Percentiles rank a stretch among this genome's conserved stretches.
Evolutionary conservation across 2,329 filamentous ascomycete species (phyloP).

Genomic region (Pseudofabraea citricarpa): DNA sequence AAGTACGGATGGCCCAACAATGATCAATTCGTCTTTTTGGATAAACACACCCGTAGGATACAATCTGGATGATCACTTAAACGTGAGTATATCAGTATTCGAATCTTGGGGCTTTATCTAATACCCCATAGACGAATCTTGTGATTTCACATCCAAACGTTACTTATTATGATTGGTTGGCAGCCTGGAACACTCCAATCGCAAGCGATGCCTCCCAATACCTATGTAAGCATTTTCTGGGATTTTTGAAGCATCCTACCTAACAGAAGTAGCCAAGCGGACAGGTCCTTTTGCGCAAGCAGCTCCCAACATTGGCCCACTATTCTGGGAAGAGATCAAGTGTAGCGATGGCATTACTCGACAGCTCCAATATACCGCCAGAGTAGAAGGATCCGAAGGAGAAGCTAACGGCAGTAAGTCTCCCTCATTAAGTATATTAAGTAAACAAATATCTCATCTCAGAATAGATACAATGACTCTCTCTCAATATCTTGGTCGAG

Average conservation of each 20-base stretch:
- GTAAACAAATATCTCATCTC: not conserved
- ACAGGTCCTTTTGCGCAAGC: slow-evolving; percentile 59
- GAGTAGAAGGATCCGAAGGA: slow-evolving; percentile 45
- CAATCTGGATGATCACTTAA: slow-evolving; percentile 55
- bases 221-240: slow-evolving; percentile 29
- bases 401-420: slow-evolving; percentile 13
- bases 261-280: slow-evolving; percentile 21
- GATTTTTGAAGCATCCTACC: not conserved
- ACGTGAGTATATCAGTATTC: slow-evolving; percentile 19
- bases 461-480: slow-evolving; percentile 43
- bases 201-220: slow-evolving; percentile 38
- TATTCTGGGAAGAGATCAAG: slow-evolving; percentile 56
- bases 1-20: slow-evolving; percentile 43
- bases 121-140: slow-evolving; percentile 35
- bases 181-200: slow-evolving; percentile 47
- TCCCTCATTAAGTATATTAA: not conserved
- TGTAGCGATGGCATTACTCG: slow-evolving; percentile 55
- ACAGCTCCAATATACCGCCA: slow-evolving; percentile 62
- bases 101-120: not conserved
- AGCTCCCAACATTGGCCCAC: slow-evolving; percentile 59
- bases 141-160: slow-evolving; percentile 46
- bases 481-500: slow-evolving; percentile 60
- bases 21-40: slow-evolving; percentile 47
- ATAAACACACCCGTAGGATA: slow-evolving; percentile 55
- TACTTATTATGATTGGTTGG: slow-evolving; percentile 61